These are phyloP conservation scores for Harrya chromipes DNA, from an alignment of 768 basidiomycete genomes.

Conservation along the genomic window DNA sequence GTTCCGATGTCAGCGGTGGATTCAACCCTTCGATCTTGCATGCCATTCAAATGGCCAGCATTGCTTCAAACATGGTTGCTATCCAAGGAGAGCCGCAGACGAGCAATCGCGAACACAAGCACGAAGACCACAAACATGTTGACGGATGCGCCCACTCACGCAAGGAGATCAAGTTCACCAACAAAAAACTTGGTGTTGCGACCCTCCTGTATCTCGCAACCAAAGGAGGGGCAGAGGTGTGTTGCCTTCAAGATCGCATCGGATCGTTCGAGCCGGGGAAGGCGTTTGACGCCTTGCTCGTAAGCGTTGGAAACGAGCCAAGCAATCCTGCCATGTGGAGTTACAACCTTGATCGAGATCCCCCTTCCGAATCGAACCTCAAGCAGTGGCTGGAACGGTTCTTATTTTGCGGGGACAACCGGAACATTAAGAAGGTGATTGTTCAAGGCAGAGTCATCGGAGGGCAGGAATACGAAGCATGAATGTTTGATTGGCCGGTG, in stretches of 20 bases:
- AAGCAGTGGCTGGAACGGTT: conserved; percentile 73
- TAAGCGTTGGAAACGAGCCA: conserved; percentile 51
- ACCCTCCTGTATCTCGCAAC: conserved; percentile 90
- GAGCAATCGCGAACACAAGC: background rate
- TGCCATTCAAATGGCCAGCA: conserved; percentile 70
- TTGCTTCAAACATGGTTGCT: conserved; percentile 74
- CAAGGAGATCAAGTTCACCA: conserved; percentile 38
- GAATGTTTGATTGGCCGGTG: background rate
- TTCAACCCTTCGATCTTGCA: conserved; percentile 78
- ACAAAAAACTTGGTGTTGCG: conserved; percentile 65
- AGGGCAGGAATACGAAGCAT: conserved; percentile 45
- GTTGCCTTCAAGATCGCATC: conserved; percentile 59
- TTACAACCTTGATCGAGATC: conserved; percentile 33
- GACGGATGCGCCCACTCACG: background rate
- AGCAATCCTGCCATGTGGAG: conserved; percentile 61
- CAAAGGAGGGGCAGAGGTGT: conserved; percentile 84
- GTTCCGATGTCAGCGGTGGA: conserved; percentile 91
- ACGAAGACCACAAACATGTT: background rate
- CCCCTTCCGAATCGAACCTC: conserved; percentile 36
- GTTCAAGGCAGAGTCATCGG: conserved; percentile 81
- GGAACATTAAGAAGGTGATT: conserved; percentile 79
- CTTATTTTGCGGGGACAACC: conserved; percentile 82
- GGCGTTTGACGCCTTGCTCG: conserved; percentile 85
- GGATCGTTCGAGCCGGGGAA: conserved; percentile 82
- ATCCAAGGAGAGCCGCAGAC: conserved; percentile 37